Evolutionary conservation across 208 protist genomes (phyloP).

Genomic region (Acanthamoeba castellanii): DNA sequence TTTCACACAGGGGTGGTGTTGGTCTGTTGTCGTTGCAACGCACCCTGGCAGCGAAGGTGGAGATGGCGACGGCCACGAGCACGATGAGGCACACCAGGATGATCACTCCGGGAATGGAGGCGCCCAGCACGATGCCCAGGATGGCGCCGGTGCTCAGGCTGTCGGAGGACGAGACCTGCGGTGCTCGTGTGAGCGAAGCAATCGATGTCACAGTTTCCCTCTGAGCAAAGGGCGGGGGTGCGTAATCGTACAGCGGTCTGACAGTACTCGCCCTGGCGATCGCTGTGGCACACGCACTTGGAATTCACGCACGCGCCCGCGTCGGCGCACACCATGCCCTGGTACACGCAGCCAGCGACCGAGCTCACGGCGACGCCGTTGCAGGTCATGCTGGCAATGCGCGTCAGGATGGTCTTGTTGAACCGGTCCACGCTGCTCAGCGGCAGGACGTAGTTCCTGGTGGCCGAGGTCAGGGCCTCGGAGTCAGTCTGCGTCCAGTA

Average conservation of each 20-base stretch:
- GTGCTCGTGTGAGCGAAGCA: neutral
- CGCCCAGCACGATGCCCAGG: neutral
- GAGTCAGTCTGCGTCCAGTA: slow-evolving; percentile 28
- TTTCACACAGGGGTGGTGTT: neutral
- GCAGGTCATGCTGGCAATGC: neutral
- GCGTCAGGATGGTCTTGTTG: neutral
- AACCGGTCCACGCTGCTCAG: neutral
- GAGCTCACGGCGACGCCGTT: neutral
- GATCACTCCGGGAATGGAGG: neutral
- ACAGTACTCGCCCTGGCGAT: neutral
- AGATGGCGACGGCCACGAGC: neutral
- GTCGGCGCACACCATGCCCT: neutral
- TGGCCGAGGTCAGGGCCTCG: neutral
- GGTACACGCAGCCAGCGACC: neutral
- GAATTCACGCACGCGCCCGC: neutral
- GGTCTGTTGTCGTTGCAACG: no score
- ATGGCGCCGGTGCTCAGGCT: neutral
- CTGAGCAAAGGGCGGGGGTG: neutral
- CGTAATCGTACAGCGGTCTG: neutral
- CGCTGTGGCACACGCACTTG: neutral
- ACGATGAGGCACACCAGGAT: slow-evolving; percentile 2
- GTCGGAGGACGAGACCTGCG: neutral
- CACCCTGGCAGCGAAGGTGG: neutral
- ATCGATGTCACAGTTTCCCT: neutral
- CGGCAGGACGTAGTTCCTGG: neutral